Conservation (phyloP, 345 rosid species). For the Rhodamnia argentea region DNA sequence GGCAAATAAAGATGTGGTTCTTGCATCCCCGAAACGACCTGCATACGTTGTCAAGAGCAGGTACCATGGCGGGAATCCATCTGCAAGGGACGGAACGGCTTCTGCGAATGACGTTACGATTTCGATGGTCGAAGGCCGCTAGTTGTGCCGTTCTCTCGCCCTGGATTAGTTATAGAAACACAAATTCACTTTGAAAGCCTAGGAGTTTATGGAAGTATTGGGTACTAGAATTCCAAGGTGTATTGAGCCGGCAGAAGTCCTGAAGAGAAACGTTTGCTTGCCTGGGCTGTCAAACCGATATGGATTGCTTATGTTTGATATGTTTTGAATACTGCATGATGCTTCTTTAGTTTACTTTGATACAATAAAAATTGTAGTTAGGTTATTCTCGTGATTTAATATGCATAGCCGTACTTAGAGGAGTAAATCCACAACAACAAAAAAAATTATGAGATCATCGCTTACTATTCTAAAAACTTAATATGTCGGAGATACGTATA, state of each 20-base stretch:
- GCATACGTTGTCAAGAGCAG: conserved; percentile 19
- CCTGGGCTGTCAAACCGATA: background rate
- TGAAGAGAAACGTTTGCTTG: background rate
- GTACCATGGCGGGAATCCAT: background rate
- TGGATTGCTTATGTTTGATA: background rate
- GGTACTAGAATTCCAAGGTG: background rate
- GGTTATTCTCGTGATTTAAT: background rate
- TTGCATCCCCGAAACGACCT: conserved; percentile 38
- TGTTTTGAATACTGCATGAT: background rate
- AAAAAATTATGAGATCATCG: background rate
- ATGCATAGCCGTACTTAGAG: background rate
- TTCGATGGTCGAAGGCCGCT: conserved; percentile 5
- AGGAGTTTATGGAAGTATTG: background rate
- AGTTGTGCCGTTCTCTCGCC: background rate
- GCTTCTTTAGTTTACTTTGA: background rate
- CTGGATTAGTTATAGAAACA: background rate
- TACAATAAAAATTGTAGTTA: background rate
- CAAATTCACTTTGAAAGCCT: background rate
- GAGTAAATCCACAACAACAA: background rate
- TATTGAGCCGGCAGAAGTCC: background rate
- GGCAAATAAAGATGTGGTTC: conserved; percentile 12
- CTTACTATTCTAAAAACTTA: background rate
- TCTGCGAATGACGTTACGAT: conserved; percentile 28
- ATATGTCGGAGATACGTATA: fast-evolving
- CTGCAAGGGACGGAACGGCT: conserved; percentile 2